Conservation (phyloP, 2,329 filamentous ascomycete species). For the Leptographium lundbergii region DNA sequence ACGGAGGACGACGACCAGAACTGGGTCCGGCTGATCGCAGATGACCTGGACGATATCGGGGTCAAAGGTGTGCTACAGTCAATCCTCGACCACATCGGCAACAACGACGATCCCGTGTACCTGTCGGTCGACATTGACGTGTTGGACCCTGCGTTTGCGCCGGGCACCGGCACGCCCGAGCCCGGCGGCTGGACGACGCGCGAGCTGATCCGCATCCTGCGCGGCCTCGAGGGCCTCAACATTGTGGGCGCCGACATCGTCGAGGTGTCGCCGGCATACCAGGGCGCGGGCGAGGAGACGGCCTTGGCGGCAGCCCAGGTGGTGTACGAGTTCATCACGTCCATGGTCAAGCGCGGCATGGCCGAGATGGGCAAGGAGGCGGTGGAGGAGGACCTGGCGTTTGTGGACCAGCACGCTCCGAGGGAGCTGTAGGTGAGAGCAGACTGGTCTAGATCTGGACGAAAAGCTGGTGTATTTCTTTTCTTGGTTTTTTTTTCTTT, state of each 20-base stretch:
- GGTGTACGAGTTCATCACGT: constrained; percentile 74
- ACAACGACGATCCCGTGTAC: constrained; percentile 57
- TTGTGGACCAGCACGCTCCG: constrained; percentile 17
- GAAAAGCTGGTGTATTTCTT: background rate
- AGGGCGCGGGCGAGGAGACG: constrained; percentile 68
- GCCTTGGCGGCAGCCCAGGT: constrained; percentile 75
- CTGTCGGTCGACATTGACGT: constrained; percentile 24
- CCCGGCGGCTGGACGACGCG: constrained; percentile 84
- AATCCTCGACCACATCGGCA: constrained; percentile 62
- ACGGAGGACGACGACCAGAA: constrained; percentile 62
- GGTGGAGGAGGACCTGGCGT: constrained; percentile 7
- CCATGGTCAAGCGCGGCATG: constrained; percentile 40
- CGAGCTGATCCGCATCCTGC: constrained; percentile 71
- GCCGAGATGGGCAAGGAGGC: constrained; percentile 23
- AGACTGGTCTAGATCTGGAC: background rate
- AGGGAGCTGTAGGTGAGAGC: background rate
- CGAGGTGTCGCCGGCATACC: constrained; percentile 77
- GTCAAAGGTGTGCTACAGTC: constrained; percentile 55
- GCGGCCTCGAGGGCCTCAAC: constrained; percentile 72
- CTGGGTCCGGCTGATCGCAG: constrained; percentile 67
- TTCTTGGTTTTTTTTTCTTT: background rate
- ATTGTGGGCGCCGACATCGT: constrained; percentile 84
- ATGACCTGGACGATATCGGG: constrained; percentile 79
- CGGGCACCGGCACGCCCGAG: constrained; percentile 68
- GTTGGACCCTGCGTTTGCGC: constrained; percentile 23